Percentiles rank a stretch among this genome's conserved stretches.
phyloP scores from a whole-genome alignment of 2,329 filamentous ascomycete species.

The Trichophyton schoenleinii region DNA sequence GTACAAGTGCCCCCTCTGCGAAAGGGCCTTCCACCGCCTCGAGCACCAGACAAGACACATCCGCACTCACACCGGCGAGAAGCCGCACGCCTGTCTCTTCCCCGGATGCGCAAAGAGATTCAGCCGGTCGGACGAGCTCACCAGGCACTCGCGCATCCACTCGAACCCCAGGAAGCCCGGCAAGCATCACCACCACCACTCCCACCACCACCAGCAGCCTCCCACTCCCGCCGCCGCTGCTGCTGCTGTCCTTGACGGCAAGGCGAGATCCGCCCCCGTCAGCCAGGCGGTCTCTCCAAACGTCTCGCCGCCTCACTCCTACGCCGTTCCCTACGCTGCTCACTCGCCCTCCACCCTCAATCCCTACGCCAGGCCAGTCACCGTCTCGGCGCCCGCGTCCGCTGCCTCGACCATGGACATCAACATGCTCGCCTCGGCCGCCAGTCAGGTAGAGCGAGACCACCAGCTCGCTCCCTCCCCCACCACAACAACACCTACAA shows the following conservation, averaged over 20 bases:
- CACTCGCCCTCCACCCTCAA: conserved; percentile 47
- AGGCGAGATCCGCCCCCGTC: conserved; percentile 61
- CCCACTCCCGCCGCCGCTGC: too few species aligned
- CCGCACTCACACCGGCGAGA: conserved; percentile 93
- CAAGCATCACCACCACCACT: conserved; percentile 53
- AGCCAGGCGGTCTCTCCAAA: conserved; percentile 87
- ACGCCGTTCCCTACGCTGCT: conserved; percentile 40
- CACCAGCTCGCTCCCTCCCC: conserved; percentile 19
- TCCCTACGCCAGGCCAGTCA: conserved; percentile 40
- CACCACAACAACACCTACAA: too few species aligned
- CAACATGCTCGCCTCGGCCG: conserved; percentile 57
- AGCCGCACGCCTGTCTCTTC: conserved; percentile 91
- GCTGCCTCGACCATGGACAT: conserved; percentile 43
- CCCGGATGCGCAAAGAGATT: conserved; percentile 95
- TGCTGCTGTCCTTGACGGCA: not conserved
- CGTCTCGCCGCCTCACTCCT: conserved; percentile 87
- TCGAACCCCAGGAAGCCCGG: conserved; percentile 91
- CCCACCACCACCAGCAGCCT: not conserved
- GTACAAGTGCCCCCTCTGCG: conserved; percentile 97
- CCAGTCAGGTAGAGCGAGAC: conserved; percentile 54
- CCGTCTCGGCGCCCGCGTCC: not conserved
- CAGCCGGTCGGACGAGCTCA: conserved; percentile 90
- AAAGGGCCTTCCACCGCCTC: conserved; percentile 95
- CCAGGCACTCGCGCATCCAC: conserved; percentile 93
- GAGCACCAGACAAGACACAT: conserved; percentile 92